Conservation (phyloP, 139 green algal genomes). For the Auxenochlorella pyrenoidosa region DNA sequence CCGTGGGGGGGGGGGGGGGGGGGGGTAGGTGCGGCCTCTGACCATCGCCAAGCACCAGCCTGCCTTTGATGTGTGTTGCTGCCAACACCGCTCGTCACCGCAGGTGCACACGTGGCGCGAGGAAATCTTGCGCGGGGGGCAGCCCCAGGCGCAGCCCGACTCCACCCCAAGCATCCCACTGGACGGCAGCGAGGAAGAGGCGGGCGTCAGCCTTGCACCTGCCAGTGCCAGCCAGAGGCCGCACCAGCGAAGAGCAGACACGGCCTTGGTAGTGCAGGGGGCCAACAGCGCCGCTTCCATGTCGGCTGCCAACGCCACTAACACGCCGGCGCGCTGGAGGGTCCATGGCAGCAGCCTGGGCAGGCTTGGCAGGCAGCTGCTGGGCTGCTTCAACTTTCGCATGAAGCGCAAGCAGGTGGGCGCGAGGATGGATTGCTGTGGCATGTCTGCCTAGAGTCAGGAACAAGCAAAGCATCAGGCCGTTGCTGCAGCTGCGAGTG, state of each 20-base stretch:
- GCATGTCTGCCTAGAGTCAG: too few species aligned
- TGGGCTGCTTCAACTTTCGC: neutral
- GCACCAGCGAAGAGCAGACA: neutral
- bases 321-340: neutral
- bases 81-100: too few species aligned
- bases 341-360: neutral
- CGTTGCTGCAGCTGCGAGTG: too few species aligned
- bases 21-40: too few species aligned
- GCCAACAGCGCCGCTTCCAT: neutral
- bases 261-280: too few species aligned
- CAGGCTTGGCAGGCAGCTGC: neutral
- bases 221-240: neutral
- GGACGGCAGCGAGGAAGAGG: neutral
- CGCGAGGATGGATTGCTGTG: too few species aligned
- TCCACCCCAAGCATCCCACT: neutral
- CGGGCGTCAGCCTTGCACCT: neutral
- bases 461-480: too few species aligned
- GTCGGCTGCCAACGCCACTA: neutral
- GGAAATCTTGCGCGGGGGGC: neutral
- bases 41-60: too few species aligned
- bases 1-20: too few species aligned
- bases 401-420: neutral
- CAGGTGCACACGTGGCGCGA: constrained; percentile 28
- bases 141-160: constrained; percentile 1
- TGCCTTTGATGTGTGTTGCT: too few species aligned